phyloP scores from a whole-genome alignment of 1,139 yeast genomes.

The Taiozyma sp. region DNA sequence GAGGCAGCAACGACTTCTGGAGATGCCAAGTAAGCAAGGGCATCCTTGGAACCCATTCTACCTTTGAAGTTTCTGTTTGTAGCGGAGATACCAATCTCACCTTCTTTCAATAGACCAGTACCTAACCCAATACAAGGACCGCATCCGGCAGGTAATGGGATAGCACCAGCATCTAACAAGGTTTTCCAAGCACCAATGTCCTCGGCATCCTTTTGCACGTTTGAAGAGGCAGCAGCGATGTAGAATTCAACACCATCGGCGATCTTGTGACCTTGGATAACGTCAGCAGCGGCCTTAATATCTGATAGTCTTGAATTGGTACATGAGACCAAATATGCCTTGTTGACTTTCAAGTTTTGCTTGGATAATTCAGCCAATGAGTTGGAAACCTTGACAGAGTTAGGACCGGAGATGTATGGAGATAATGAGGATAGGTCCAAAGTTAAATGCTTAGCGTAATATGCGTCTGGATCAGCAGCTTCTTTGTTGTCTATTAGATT shows the following conservation, averaged over 20 bases:
- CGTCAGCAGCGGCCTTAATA: slow-evolving; percentile 90
- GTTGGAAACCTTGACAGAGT: slow-evolving; percentile 87
- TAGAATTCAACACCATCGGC: slow-evolving; percentile 91
- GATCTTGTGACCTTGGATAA: slow-evolving; percentile 73
- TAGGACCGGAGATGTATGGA: slow-evolving; percentile 96
- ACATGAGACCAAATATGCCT: slow-evolving; percentile 97
- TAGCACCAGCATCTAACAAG: slow-evolving; percentile 88
- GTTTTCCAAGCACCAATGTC: slow-evolving; percentile 88
- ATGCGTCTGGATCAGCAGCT: slow-evolving; percentile 69
- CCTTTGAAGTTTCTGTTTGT: slow-evolving; percentile 98
- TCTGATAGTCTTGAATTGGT: slow-evolving; percentile 93
- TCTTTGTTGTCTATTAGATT: slow-evolving; percentile 41
- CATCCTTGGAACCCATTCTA: slow-evolving; percentile 97
- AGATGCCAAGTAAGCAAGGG: slow-evolving; percentile 91
- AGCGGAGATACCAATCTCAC: slow-evolving; percentile 97
- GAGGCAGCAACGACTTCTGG: slow-evolving; percentile 99
- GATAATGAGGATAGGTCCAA: slow-evolving; percentile 80
- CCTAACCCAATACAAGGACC: slow-evolving; percentile 99
- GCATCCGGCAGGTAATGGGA: slow-evolving; percentile 95
- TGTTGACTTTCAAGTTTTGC: slow-evolving; percentile 74
- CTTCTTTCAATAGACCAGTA: slow-evolving; percentile 85
- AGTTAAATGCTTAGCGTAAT: slow-evolving; percentile 80
- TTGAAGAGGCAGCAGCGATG: slow-evolving; percentile 95
- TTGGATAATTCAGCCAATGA: slow-evolving; percentile 71
- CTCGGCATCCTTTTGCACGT: slow-evolving; percentile 91